phyloP scores from a whole-genome alignment of 129 eudicot genomes.

The Chrysanthemum seticuspe region DNA sequence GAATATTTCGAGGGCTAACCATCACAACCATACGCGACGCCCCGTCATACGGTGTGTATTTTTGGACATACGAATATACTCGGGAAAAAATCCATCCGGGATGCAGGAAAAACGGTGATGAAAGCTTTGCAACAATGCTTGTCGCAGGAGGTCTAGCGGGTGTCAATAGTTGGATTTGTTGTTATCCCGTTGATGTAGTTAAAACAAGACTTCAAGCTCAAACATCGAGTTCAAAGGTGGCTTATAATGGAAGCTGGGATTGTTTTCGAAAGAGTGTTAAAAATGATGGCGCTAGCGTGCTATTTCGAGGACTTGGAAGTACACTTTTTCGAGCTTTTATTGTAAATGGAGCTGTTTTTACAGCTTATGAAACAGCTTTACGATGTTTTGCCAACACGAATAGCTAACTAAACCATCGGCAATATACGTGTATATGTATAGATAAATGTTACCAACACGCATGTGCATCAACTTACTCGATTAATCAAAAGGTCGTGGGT shows the following conservation, averaged over 20 bases:
- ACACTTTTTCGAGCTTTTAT: conserved; percentile 69
- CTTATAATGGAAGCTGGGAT: conserved; percentile 58
- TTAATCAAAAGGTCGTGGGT: too few relatives aligned
- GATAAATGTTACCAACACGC: too few relatives aligned
- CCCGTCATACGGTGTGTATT: conserved; percentile 69
- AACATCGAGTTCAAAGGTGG: conserved; percentile 27
- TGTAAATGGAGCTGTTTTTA: conserved; percentile 71
- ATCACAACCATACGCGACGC: conserved; percentile 63
- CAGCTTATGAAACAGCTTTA: conserved; percentile 72
- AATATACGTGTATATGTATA: too few relatives aligned
- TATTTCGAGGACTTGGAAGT: conserved; percentile 75
- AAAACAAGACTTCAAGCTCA: conserved; percentile 75
- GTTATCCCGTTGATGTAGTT: conserved; percentile 79
- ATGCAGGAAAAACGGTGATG: conserved; percentile 61
- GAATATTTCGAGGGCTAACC: conserved; percentile 57
- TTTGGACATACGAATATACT: conserved; percentile 65
- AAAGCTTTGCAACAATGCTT: conserved; percentile 60
- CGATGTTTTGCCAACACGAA: conserved; percentile 28
- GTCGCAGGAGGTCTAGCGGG: conserved; percentile 83
- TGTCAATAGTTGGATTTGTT: conserved; percentile 67
- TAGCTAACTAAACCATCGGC: not conserved
- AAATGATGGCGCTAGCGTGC: conserved; percentile 48
- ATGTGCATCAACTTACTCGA: too few relatives aligned
- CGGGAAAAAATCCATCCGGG: conserved; percentile 75
- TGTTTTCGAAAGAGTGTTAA: conserved; percentile 56